Evolutionary conservation across 148 eudicot genomes (phyloP).

Genomic region (Nepenthes gracilis): DNA sequence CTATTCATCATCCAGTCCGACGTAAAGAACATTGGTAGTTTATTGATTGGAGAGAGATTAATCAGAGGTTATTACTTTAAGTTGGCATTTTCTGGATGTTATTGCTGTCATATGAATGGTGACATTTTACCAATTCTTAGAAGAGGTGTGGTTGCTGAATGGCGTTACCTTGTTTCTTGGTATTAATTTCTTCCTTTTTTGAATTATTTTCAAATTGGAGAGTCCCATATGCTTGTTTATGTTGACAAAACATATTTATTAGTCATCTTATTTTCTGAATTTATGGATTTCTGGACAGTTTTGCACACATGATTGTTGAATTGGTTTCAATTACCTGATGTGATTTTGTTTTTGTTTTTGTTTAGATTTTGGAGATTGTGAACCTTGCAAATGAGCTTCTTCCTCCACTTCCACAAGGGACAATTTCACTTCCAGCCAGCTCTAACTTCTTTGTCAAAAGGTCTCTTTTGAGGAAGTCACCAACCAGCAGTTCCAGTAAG

Average conservation of each 20-base stretch:
- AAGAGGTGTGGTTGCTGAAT: too few species aligned
- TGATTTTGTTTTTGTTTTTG: not conserved
- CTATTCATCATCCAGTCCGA: too few species aligned
- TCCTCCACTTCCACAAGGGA: constrained; percentile 91
- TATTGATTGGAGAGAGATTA: too few species aligned
- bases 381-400: constrained; percentile 99
- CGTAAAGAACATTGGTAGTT: too few species aligned
- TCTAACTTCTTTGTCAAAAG: constrained; percentile 51
- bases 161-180: too few species aligned
- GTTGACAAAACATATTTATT: not conserved
- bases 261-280: not conserved
- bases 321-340: not conserved
- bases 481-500: constrained; percentile 45
- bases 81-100: too few species aligned
- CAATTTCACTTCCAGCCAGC: constrained; percentile 69
- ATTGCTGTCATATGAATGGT: too few species aligned
- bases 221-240: too few species aligned
- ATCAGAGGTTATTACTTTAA: too few species aligned
- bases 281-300: not conserved
- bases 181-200: too few species aligned
- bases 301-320: not conserved
- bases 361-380: constrained; percentile 90
- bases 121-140: too few species aligned
- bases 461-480: constrained; percentile 46
- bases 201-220: too few species aligned